Evolutionary conservation across 495 filamentous ascomycete genomes (phyloP).

Genomic region (Tuber aestivum): DNA sequence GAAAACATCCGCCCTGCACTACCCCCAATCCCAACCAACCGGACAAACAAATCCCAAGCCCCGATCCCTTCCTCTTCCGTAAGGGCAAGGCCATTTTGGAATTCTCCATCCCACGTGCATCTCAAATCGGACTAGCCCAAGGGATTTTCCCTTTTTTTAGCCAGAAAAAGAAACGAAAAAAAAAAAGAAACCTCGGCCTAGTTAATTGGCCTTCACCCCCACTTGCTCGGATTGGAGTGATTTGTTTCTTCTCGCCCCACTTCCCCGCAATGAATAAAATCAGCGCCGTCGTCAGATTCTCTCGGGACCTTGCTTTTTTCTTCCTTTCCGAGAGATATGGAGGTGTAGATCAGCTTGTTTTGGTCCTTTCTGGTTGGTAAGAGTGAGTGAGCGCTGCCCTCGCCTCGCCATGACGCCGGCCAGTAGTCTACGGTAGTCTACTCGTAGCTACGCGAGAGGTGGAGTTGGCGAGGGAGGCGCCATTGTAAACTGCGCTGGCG

Average conservation of each 20-base stretch:
- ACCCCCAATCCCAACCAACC: neutral
- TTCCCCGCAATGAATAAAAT: slow-evolving; percentile 4
- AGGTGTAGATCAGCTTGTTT: neutral
- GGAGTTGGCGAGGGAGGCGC: neutral
- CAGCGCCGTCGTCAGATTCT: neutral
- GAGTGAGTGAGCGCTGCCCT: neutral
- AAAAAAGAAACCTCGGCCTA: neutral
- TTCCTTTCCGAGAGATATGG: neutral
- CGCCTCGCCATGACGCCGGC: neutral
- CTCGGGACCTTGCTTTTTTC: neutral
- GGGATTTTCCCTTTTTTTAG: neutral
- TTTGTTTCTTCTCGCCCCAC: neutral
- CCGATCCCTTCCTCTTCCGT: neutral
- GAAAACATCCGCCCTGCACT: neutral
- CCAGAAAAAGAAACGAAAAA: neutral
- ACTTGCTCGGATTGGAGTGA: neutral
- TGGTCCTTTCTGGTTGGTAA: neutral
- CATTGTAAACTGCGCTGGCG: neutral
- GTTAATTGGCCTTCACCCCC: neutral
- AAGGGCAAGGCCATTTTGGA: neutral
- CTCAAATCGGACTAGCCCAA: neutral
- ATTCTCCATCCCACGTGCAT: neutral
- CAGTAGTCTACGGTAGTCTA: too few relatives aligned
- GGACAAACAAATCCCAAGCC: neutral
- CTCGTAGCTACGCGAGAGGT: neutral